phyloP scores from a whole-genome alignment of 192 early-diverging fungal species.

The Coemansia sp. region DNA sequence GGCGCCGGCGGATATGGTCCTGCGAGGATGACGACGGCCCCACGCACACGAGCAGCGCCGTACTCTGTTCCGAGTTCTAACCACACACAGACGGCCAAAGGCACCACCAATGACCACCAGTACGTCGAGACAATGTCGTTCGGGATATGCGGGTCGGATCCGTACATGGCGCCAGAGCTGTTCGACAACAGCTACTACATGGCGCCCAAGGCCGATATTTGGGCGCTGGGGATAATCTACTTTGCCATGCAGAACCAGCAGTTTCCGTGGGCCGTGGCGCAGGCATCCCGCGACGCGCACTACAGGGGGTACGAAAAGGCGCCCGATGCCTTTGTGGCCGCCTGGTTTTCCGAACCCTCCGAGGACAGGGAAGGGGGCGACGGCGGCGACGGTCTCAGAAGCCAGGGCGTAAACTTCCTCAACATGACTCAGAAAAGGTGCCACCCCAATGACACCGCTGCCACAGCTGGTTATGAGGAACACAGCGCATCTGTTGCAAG shows the following conservation, averaged over 20 bases:
- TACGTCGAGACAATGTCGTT: constrained; percentile 40
- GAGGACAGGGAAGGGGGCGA: not conserved
- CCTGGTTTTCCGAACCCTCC: constrained; percentile 25
- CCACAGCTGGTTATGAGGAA: not conserved
- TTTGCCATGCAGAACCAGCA: constrained; percentile 65
- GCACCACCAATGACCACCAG: not conserved
- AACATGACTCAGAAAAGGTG: constrained; percentile 14
- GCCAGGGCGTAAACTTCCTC: constrained; percentile 8
- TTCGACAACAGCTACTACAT: constrained; percentile 64
- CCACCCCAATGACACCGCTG: not conserved
- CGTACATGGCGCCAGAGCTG: constrained; percentile 93
- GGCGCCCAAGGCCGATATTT: constrained; percentile 78
- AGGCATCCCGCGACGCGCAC: constrained; percentile 24
- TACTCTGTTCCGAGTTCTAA: constrained; percentile 12
- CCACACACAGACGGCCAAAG: not conserved
- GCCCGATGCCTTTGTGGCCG: constrained; percentile 21
- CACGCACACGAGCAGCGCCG: constrained; percentile 23
- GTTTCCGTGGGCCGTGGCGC: constrained; percentile 66
- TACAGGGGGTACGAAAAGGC: constrained; percentile 17
- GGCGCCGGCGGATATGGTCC: not conserved
- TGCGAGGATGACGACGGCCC: not conserved
- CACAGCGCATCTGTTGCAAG: not conserved
- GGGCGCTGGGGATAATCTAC: constrained; percentile 86
- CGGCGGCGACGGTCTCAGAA: not conserved
- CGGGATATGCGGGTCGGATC: constrained; percentile 86